A percentile compares a stretch with the other conserved stretches of the same genome.
These are phyloP conservation scores for Sinapis alba DNA, from an alignment of 441 rosid species.

Conservation along the genomic window DNA sequence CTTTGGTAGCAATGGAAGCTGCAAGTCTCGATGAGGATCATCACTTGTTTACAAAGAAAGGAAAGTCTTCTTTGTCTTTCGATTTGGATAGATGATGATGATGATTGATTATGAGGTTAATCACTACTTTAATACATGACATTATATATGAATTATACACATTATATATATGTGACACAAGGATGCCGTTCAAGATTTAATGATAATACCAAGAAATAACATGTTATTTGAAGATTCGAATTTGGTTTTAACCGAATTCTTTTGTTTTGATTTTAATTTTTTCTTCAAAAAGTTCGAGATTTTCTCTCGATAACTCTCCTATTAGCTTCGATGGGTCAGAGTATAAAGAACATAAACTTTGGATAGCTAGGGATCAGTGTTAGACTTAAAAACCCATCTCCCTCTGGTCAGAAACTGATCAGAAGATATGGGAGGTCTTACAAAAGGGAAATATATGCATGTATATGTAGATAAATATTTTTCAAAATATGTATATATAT, in stretches of 20 bases:
- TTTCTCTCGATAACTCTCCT: constrained; percentile 6
- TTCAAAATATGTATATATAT: no score
- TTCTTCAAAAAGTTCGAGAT: neutral
- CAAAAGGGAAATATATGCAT: constrained; percentile 1
- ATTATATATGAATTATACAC: constrained; percentile 30
- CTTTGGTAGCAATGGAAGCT: constrained; percentile 27
- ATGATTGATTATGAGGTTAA: neutral
- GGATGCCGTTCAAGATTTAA: constrained; percentile 21
- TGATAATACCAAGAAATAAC: constrained; percentile 11
- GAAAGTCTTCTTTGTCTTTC: constrained; percentile 59
- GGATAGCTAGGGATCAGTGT: constrained; percentile 35
- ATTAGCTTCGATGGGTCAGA: constrained; percentile 21
- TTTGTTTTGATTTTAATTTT: neutral
- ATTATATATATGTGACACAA: constrained; percentile 23
- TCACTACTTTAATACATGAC: constrained; percentile 10
- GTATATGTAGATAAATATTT: neutral
- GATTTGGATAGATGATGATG: constrained; percentile 44
- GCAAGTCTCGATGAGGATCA: constrained; percentile 3
- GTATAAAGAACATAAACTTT: constrained; percentile 13
- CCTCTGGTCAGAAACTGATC: constrained; percentile 25
- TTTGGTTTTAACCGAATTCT: neutral
- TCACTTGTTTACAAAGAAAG: constrained; percentile 58
- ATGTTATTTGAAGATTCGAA: neutral
- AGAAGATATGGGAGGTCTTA: constrained; percentile 27
- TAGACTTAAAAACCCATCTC: constrained; percentile 14